Base-by-base conservation (phyloP, 108 stramenopile genomes). In the Cyclostephanos tholiformis region DNA sequence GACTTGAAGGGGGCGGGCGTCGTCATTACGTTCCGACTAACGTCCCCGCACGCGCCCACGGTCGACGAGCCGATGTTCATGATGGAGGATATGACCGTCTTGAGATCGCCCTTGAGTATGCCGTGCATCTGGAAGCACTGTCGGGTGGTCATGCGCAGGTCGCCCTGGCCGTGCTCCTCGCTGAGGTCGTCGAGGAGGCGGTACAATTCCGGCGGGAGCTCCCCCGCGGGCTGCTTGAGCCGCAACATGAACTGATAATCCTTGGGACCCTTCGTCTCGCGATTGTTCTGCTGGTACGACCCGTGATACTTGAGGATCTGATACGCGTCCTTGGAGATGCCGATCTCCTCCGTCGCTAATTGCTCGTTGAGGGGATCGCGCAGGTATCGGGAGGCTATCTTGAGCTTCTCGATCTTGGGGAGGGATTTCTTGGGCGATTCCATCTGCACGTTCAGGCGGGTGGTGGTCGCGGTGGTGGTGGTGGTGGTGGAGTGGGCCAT, bases 61-160 rank as follows among this genome's bases (percentile, higher is more conserved):
- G 97, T 98, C 61, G 91, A 91, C 17, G 95, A 95, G 36, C 97
- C 96, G 52, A 96, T 95, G 68, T 97, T 89, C 96, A 98, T 99
- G 64, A 99, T 97, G 74, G 91, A 88, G 53, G 87, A 79, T 61
- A 99, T 97, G 63, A 98, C 97, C 17, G 91, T 90, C 84, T 99
- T 99, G 30, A 99, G 92, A 72, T 88, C 73, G 39, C 90, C 94
- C 88, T 99, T 99, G 72, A 95, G 73, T 57, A 99, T 93, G 8
- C 98, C 97, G 89, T 99, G 98, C 43, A 99, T 91, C 83, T 99
- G 98, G 72, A 97, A 98, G 77, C 97, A 97, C 84, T 98, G 97
- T 13, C 98, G 91, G 20, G 98, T 99, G 43, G 98, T 99, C 32
- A 94, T 95, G 48, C 97, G 88, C 3, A 99, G 84, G 83, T 97